Percentiles rank a stretch among this genome's conserved stretches.
phyloP scores from a whole-genome alignment of 768 basidiomycete genomes.

The Scleroderma citrinum region DNA sequence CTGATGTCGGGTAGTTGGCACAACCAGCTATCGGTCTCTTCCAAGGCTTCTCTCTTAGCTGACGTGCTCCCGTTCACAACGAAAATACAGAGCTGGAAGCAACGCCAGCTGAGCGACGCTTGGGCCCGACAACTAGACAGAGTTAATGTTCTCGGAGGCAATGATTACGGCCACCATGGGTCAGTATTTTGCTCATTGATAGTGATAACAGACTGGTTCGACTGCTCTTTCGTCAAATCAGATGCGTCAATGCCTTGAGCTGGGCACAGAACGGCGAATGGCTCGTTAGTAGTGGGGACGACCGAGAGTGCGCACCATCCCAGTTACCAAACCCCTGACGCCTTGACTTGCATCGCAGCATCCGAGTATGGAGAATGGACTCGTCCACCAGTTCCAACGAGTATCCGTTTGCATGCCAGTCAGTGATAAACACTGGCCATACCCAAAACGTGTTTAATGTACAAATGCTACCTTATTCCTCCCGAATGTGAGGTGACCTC shows the following conservation, averaged over 20 bases:
- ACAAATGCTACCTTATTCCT: constrained; percentile 71
- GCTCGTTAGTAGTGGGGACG: constrained; percentile 68
- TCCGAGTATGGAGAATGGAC: constrained; percentile 77
- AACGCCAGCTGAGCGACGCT: constrained; percentile 17
- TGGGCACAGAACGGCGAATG: constrained; percentile 66
- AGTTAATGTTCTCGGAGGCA: constrained; percentile 66
- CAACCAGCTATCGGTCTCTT: not conserved
- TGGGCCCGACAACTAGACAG: constrained; percentile 45
- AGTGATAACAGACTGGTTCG: not conserved
- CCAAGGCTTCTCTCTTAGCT: not conserved
- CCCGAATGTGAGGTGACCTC: constrained; percentile 56
- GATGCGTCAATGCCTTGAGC: constrained; percentile 73
- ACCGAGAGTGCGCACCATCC: constrained; percentile 46
- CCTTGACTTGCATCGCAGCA: constrained; percentile 30
- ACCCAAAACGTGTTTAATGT: constrained; percentile 80
- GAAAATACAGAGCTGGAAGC: constrained; percentile 17
- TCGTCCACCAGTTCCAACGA: constrained; percentile 33
- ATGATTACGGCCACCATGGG: constrained; percentile 64
- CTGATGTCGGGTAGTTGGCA: too few species aligned
- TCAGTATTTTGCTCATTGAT: constrained; percentile 20
- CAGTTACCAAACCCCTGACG: not conserved
- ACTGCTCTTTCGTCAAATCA: constrained; percentile 20
- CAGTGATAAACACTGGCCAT: constrained; percentile 77
- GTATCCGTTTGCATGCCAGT: constrained; percentile 60
- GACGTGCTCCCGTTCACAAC: constrained; percentile 17